Base-by-base conservation (phyloP, 2,329 filamentous ascomycete species). In the Gaeumannomyces sp. region DNA sequence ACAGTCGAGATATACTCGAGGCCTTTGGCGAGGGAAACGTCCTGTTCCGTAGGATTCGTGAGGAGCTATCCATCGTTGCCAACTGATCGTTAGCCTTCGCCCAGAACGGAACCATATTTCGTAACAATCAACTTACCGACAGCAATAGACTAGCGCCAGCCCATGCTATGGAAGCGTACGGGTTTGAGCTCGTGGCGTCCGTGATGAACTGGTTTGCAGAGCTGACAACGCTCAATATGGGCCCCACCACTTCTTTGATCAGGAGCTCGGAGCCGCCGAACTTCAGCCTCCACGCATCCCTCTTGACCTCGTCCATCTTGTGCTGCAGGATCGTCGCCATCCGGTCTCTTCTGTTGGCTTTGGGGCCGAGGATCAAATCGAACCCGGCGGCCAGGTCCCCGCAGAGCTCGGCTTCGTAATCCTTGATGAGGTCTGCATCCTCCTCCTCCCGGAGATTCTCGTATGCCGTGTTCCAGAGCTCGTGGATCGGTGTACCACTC, bases 241-340 rank as follows among this genome's bases (percentile, higher is more conserved):
- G 66, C 53, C 64, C 10, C 10, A 64, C 64, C 38, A 69, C 19
- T 35, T 68, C 66, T 58, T 63, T 65, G 13, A 68, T 64, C 11
- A 59, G 63, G 28, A 67, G 25, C 25, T 68, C 65, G 3, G 63
- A 61, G 28, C 61, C 63, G 25, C 62, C 61, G 45, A 68, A 68
- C 19, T 62, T 69, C 22, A 70, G 33, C 59, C 62, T 69, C 73
- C 73, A 74, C 59, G 69, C 67, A 29, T 70, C 67, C 66, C 70
- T 73, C 13, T 74, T 72, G 2, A 72, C 73, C 56, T 71, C 53
- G 67, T 73, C 72, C 19, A 71, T 66, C 8, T 67, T 70, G 57
- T 71, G 66, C 62, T 70, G 69, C 64, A 75, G 73, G 31, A 75
- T 74, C 8, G 66, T 71, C 57, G n/a, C 56, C 56, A 58, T 58